Percentiles rank a stretch among this genome's conserved stretches.
Evolutionary conservation across 2,329 filamentous ascomycete genomes (phyloP).

Genomic region (Colletotrichum siamense): DNA sequence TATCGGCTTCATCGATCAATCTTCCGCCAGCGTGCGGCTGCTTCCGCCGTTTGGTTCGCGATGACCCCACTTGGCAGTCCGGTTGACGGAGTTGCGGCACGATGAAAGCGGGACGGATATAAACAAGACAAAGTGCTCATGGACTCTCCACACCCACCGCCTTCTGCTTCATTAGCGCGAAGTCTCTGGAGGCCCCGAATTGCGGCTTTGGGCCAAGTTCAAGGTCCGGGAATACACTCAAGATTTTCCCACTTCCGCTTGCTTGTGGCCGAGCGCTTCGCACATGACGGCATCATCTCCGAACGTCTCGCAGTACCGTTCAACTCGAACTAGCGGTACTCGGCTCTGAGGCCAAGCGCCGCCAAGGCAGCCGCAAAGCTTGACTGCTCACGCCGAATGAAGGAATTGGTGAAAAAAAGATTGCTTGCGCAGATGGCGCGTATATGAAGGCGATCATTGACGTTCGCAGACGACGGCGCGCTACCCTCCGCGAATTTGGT

Average conservation of each 20-base stretch:
- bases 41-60: neutral
- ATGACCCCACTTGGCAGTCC: neutral
- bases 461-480: neutral
- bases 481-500: neutral
- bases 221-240: neutral
- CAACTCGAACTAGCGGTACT: rapidly evolving
- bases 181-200: neutral
- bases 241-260: neutral
- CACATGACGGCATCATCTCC: neutral
- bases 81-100: neutral
- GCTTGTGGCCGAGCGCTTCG: no score
- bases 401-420: neutral
- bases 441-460: neutral
- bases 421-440: neutral
- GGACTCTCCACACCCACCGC: neutral
- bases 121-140: neutral
- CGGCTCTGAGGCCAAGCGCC: neutral
- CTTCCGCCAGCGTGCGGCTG: neutral
- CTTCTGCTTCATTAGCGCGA: neutral
- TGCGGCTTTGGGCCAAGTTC: neutral
- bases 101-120: neutral
- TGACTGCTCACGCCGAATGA: neutral
- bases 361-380: slow-evolving; percentile 11
- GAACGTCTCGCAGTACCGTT: no score
- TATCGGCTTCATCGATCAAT: neutral